Conservation (phyloP, 2,329 filamentous ascomycete genomes). For the Epichloe glyceriae region DNA sequence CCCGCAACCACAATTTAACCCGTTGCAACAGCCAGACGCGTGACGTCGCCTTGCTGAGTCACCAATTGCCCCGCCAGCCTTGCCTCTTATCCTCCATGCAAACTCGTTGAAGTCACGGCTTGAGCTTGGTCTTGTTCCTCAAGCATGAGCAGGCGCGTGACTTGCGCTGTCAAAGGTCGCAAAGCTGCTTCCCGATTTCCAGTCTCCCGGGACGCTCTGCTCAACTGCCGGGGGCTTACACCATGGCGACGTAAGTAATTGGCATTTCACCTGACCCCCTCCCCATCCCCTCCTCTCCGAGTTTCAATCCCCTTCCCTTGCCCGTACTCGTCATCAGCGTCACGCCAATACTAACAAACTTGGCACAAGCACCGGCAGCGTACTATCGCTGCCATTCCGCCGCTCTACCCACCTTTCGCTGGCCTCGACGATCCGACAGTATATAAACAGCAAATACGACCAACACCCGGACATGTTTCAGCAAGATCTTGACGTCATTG, state of each 20-base stretch:
- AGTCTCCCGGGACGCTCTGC: not conserved
- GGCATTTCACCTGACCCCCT: not conserved
- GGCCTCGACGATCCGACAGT: conserved; percentile 74
- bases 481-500: conserved; percentile 72
- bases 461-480: conserved; percentile 96
- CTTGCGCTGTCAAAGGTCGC: not conserved
- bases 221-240: not conserved
- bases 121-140: too few relatives aligned
- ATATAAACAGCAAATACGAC: conserved; percentile 97
- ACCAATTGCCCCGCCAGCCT: not conserved
- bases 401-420: conserved; percentile 69
- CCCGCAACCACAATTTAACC: too few relatives aligned
- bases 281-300: not conserved
- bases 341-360: not conserved
- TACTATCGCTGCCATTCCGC: conserved; percentile 76
- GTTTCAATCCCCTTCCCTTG: not conserved
- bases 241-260: conserved; percentile 4
- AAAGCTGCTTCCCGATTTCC: not conserved
- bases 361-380: conserved; percentile 32
- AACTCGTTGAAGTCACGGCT: too few relatives aligned
- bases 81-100: not conserved
- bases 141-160: not conserved
- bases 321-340: not conserved
- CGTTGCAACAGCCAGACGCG: not conserved
- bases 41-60: not conserved